These are phyloP conservation scores for Colletotrichum tabaci DNA, from an alignment of 2,329 filamentous ascomycete genomes.

Conservation along the genomic window DNA sequence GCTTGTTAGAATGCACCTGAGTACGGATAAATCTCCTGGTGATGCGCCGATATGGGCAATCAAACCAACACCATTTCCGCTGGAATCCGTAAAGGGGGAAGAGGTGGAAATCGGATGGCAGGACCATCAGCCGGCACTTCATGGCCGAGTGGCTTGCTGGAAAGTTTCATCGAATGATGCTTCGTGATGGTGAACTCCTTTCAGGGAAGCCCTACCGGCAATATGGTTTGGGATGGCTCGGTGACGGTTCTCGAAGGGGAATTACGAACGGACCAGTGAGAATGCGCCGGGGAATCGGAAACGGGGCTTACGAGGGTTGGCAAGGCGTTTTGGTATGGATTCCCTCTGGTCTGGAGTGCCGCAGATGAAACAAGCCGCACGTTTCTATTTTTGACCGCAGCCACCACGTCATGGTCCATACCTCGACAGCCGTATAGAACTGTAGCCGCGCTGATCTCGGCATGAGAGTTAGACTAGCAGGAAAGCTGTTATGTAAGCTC, in stretches of 20 bases:
- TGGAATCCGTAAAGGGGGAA: slow-evolving; percentile 6
- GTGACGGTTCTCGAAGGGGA: not conserved
- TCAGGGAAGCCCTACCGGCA: not conserved
- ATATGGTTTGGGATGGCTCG: not conserved
- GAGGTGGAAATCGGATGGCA: slow-evolving; percentile 15
- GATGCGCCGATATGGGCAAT: slow-evolving; percentile 32
- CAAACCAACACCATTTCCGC: slow-evolving; percentile 27
- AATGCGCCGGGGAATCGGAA: not conserved
- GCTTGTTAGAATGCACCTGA: not conserved
- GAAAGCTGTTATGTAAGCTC: slow-evolving; percentile 30
- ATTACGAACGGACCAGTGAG: slow-evolving; percentile 5
- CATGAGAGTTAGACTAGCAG: slow-evolving; percentile 4
- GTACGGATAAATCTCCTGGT: slow-evolving; percentile 8
- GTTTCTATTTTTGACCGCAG: slow-evolving; percentile 39
- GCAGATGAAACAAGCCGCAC: slow-evolving; percentile 39
- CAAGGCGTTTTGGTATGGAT: slow-evolving; percentile 9
- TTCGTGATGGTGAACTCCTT: not conserved
- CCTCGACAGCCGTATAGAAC: not conserved
- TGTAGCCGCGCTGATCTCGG: slow-evolving; percentile 27
- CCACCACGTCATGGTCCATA: slow-evolving; percentile 32
- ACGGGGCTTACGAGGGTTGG: slow-evolving; percentile 8
- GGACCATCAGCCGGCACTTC: slow-evolving; percentile 12
- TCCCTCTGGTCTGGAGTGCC: not conserved
- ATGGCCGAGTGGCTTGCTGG: not conserved
- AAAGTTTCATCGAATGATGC: not conserved